A percentile compares a stretch with the other conserved stretches of the same genome.
Conservation (phyloP, 305 asterid species). For the Fraxinus baroniana region DNA sequence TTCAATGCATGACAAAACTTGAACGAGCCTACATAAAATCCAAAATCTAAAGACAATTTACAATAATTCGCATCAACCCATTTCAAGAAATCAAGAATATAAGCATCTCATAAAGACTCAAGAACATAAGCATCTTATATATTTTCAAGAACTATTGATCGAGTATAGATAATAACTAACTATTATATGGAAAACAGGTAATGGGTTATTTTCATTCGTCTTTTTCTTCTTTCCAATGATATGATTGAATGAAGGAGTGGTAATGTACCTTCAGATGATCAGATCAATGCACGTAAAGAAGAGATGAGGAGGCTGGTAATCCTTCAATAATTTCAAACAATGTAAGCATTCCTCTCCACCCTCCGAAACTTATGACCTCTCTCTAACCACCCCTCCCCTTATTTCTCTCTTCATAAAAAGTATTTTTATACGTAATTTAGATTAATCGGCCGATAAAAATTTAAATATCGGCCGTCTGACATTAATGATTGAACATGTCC, state of each 20-base stretch:
- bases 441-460: background rate
- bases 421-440: background rate
- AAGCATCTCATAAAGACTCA: background rate
- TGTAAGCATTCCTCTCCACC: constrained; percentile 11
- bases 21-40: background rate
- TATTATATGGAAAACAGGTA: background rate
- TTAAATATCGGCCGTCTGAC: constrained; percentile 30
- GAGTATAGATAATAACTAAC: background rate
- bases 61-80: background rate
- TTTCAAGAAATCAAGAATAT: background rate
- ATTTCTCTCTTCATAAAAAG: constrained; percentile 28
- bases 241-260: background rate
- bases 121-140: constrained; percentile 10
- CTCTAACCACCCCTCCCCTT: constrained; percentile 34
- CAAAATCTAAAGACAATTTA: background rate
- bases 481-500: constrained; percentile 34
- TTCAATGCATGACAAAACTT: background rate
- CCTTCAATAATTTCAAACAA: constrained; percentile 59
- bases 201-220: background rate
- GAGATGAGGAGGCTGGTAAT: constrained; percentile 51
- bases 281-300: constrained; percentile 49
- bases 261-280: constrained; percentile 58
- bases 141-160: constrained; percentile 2
- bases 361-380: constrained; percentile 9
- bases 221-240: background rate